Conservation (phyloP, 176 grass and related monocot genomes). For the Eleusine coracana region DNA sequence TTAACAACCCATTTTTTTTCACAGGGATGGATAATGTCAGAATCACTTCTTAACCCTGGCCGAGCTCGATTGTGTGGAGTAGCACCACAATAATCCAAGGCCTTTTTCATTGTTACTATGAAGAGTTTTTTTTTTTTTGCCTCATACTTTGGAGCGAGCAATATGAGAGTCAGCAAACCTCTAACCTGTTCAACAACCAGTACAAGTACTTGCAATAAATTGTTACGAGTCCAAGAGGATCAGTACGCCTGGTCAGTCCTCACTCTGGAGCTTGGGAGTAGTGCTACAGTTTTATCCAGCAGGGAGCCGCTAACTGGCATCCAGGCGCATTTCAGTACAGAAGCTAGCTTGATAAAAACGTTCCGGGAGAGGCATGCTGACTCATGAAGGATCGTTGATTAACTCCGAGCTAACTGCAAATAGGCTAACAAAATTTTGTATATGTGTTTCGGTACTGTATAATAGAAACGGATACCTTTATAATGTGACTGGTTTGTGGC, state of each 20-base stretch:
- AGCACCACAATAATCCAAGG: slow-evolving; percentile 54
- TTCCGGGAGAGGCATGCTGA: slow-evolving; percentile 13
- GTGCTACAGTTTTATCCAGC: not conserved
- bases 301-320: not conserved
- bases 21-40: slow-evolving; percentile 99
- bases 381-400: slow-evolving; percentile 12
- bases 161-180: slow-evolving; percentile 30
- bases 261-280: not conserved
- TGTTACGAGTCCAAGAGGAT: not conserved
- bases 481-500: slow-evolving; percentile 17
- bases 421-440: slow-evolving; percentile 38
- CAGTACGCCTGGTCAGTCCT: slow-evolving; percentile 26
- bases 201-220: slow-evolving; percentile 34
- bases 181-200: slow-evolving; percentile 20
- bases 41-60: slow-evolving; percentile 80
- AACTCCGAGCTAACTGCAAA: slow-evolving; percentile 25
- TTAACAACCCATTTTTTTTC: slow-evolving; percentile 29
- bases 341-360: slow-evolving; percentile 12
- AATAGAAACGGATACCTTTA: slow-evolving; percentile 31
- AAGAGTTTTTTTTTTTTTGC: slow-evolving; percentile 20
- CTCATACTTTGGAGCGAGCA: slow-evolving; percentile 8
- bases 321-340: slow-evolving; percentile 22
- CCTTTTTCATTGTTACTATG: not conserved
- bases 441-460: slow-evolving; percentile 49
- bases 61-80: slow-evolving; percentile 60